Conservation (phyloP, 1,284 basidiomycete genomes). For the Ganoderma leucocontextum region DNA sequence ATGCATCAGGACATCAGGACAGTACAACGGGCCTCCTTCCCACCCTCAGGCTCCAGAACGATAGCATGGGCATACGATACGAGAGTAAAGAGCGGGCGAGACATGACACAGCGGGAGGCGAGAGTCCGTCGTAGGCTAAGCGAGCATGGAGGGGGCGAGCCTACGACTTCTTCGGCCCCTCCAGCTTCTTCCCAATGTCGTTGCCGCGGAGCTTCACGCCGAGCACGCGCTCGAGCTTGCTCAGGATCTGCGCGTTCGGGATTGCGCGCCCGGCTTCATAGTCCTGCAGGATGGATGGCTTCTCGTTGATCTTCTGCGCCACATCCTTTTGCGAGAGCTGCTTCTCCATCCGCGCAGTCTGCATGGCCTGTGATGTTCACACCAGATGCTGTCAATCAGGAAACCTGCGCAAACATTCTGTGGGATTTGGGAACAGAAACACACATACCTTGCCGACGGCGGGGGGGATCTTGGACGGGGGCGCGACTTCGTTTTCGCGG, state of each 20-base stretch:
- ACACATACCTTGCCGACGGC: slow-evolving; percentile 81
- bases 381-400: not conserved
- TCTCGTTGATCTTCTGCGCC: slow-evolving; percentile 93
- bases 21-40: slow-evolving; percentile 10
- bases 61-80: not conserved
- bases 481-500: slow-evolving; percentile 95
- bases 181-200: slow-evolving; percentile 86
- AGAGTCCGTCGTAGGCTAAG: slow-evolving; percentile 22
- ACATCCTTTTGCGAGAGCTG: slow-evolving; percentile 93
- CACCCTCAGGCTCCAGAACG: not conserved
- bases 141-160: slow-evolving; percentile 41
- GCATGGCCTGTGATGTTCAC: slow-evolving; percentile 74
- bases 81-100: not conserved
- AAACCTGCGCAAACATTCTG: not conserved
- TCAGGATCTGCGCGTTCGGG: slow-evolving; percentile 90
- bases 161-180: slow-evolving; percentile 77
- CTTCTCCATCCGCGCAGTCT: slow-evolving; percentile 81
- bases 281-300: slow-evolving; percentile 87
- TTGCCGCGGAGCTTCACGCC: slow-evolving; percentile 91
- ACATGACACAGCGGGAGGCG: not conserved
- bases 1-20: slow-evolving; percentile 23
- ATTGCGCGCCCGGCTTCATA: slow-evolving; percentile 92
- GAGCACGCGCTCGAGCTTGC: slow-evolving; percentile 91
- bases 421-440: slow-evolving; percentile 6
- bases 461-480: slow-evolving; percentile 86